phyloP scores from a whole-genome alignment of 2,329 filamentous ascomycete species.

The Microascus cirrosus region DNA sequence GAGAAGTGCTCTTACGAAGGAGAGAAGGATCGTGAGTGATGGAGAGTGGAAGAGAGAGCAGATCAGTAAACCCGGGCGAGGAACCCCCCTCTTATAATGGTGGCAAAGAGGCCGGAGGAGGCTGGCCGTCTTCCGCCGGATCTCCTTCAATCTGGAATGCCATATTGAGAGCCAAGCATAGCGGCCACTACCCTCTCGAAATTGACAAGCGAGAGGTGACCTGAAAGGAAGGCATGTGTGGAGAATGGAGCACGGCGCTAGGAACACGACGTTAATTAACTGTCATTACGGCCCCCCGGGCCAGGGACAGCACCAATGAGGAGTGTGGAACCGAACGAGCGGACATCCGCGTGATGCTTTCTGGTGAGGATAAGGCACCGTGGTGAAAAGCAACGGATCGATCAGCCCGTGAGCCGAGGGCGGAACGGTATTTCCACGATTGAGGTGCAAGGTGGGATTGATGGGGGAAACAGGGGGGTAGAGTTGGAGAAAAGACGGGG shows the following conservation, averaged over 20 bases:
- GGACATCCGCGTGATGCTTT: neutral
- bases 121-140: neutral
- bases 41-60: neutral
- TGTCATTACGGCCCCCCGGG: neutral
- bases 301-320: neutral
- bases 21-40: neutral
- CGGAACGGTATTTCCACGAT: constrained; percentile 2
- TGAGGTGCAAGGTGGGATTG: neutral
- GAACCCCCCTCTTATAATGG: neutral
- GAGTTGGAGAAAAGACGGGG: neutral
- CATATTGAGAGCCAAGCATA: neutral
- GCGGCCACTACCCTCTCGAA: neutral
- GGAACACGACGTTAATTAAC: neutral
- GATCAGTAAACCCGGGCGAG: neutral
- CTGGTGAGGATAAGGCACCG: neutral
- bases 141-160: neutral
- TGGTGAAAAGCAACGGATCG: neutral
- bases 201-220: neutral
- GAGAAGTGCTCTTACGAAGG: neutral
- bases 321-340: neutral
- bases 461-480: neutral
- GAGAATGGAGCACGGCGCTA: neutral
- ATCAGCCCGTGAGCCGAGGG: constrained; percentile 1
- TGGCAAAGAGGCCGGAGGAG: neutral
- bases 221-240: neutral